Evolutionary conservation across 129 eudicot species (phyloP), one percentile per base, ranked within the genome.

Genomic region (Heracleum sosnowskyi): DNA sequence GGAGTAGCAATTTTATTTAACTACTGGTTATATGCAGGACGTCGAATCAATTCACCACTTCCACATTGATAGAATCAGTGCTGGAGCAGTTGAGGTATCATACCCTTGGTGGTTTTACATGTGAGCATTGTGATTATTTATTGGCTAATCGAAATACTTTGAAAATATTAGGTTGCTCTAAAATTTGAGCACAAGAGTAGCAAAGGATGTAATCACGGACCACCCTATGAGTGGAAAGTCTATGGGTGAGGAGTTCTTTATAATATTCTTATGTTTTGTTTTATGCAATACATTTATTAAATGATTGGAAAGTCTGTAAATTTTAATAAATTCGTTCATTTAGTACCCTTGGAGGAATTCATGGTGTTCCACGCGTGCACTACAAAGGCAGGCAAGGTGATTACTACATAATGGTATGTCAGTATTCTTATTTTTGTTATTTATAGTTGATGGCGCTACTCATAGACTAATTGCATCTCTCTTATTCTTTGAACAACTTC

Each of bases 151-250:
- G 18, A 37, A 9, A 74, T 37, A 36, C 34, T 11, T 63, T 35
- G 62, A 26, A 36, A 63, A 71, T 60, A 77, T 40, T 78, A 93
- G 97, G 97, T 91, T 26, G 98, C 98, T 4, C 71, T 93, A 81
- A 93, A 93, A 80, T 88, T 93, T 77, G 98, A 93, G 77, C 97
- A 91, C 49, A 82, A 89, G 76, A 93, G 84, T 81, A 93, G 98
- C 93, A 93, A 93, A 87, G 98, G 98, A 6, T 91, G 98, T 74
- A 91, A 88, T 82, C 84, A 91, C 79, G 96, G 98, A 72, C 96
- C 98, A 51, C 98, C 97, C 6, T 78, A 89, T 74, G 98, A 93
- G 69, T 93, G 98, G 98, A 91, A 93, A 83, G 98, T 91, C 46
- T 93, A 93, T 87, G 83, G 76, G 98, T 91, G 80, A 78, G 97